A percentile compares a stretch with the other conserved stretches of the same genome.
Evolutionary conservation across 148 eudicot species (phyloP).

Genomic region (Dianthus caryophyllus): DNA sequence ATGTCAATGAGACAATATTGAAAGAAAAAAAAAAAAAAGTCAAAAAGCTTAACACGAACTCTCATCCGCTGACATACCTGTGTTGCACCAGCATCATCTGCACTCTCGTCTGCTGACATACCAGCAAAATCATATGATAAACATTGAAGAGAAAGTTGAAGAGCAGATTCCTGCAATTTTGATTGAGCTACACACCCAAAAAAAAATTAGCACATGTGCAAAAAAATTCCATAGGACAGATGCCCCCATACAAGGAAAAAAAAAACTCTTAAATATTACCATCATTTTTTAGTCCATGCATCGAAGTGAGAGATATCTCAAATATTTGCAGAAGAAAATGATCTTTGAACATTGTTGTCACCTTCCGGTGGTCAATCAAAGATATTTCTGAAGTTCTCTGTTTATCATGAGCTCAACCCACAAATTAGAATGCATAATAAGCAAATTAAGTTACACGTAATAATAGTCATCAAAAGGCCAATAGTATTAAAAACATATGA

Average conservation of each 20-base stretch:
- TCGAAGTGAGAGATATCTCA: constrained; percentile 74
- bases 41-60: constrained; percentile 20
- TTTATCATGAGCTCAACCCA: constrained; percentile 8
- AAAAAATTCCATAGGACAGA: background rate
- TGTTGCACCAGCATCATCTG: constrained; percentile 77
- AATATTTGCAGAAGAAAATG: constrained; percentile 64
- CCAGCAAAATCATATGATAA: constrained; percentile 86
- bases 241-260: too few relatives aligned
- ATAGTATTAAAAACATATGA: too few relatives aligned
- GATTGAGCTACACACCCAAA: constrained; percentile 43
- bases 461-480: background rate
- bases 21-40: too few relatives aligned
- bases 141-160: constrained; percentile 74
- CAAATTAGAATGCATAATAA: background rate
- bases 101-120: constrained; percentile 73
- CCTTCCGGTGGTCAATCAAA: constrained; percentile 68
- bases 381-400: constrained; percentile 76
- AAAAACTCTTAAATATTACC: constrained; percentile 42
- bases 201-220: constrained; percentile 6
- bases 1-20: constrained; percentile 7
- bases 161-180: constrained; percentile 84
- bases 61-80: constrained; percentile 88
- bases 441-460: background rate
- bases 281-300: constrained; percentile 68
- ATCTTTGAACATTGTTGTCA: constrained; percentile 64